phyloP scores from a whole-genome alignment of 2,329 filamentous ascomycete genomes.

The Penicillium carneum region DNA sequence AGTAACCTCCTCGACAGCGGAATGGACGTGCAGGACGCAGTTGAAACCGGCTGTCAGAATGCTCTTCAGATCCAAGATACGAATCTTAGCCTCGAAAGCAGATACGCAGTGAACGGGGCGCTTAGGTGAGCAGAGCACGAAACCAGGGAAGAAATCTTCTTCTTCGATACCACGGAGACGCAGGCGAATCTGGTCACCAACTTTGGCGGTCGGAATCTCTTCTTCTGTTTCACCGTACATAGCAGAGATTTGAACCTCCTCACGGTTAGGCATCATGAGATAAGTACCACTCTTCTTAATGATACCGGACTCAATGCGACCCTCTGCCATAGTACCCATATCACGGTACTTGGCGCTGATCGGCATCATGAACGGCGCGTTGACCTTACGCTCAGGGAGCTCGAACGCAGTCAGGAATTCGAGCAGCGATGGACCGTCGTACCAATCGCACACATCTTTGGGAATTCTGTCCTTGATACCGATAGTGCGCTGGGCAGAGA shows the following conservation, averaged over 20 bases:
- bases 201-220: constrained; percentile 79
- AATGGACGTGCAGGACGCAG: constrained; percentile 96
- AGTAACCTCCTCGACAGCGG: constrained; percentile 95
- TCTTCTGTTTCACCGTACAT: constrained; percentile 97
- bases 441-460: constrained; percentile 79
- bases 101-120: constrained; percentile 88
- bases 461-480: constrained; percentile 90
- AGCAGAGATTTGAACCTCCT: constrained; percentile 79
- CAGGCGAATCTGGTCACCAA: constrained; percentile 91
- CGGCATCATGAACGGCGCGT: constrained; percentile 99
- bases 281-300: constrained; percentile 87
- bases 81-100: constrained; percentile 94
- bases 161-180: constrained; percentile 94
- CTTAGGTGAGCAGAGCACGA: constrained; percentile 94
- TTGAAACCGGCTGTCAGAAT: constrained; percentile 96
- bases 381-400: constrained; percentile 90
- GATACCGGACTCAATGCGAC: constrained; percentile 93
- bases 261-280: constrained; percentile 94
- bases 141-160: constrained; percentile 93
- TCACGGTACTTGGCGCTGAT: constrained; percentile 95
- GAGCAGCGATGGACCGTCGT: constrained; percentile 85
- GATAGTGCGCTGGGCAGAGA: constrained; percentile 83
- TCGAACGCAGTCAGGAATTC: constrained; percentile 96
- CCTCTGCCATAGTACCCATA: constrained; percentile 96
- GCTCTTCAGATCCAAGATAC: constrained; percentile 90